Percentiles rank a stretch among this genome's conserved stretches.
phyloP scores from a whole-genome alignment of 108 stramenopile genomes.

The Nannochloropsis gaditana region DNA sequence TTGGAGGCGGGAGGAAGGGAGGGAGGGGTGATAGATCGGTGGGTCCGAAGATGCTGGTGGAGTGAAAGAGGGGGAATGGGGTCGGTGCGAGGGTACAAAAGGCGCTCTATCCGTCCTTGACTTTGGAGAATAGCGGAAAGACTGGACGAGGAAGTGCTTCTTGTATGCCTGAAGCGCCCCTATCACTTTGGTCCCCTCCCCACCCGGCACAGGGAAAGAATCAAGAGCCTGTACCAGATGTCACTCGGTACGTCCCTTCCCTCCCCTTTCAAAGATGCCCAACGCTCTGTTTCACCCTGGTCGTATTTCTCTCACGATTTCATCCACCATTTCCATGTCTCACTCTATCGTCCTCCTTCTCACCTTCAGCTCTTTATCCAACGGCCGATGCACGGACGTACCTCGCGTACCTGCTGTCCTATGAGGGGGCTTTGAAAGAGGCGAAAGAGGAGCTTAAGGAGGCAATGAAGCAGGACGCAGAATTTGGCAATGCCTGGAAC shows the following conservation, averaged over 20 bases:
- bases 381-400: not conserved
- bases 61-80: too few relatives aligned
- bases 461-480: not conserved
- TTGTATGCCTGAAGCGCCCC: not conserved
- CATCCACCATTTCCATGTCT: not conserved
- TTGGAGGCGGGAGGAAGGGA: not conserved
- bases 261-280: too few relatives aligned
- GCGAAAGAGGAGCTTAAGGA: not conserved
- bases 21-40: not conserved
- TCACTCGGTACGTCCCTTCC: not conserved
- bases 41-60: not conserved
- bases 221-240: not conserved
- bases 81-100: too few relatives aligned
- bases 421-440: not conserved
- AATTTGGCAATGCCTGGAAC: slow-evolving; percentile 2
- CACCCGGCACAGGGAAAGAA: not conserved
- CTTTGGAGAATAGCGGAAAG: too few relatives aligned
- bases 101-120: too few relatives aligned
- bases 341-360: not conserved
- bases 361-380: not conserved
- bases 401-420: not conserved
- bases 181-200: not conserved
- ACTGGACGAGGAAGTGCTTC: not conserved
- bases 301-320: not conserved
- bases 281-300: too few relatives aligned